Conservation (phyloP, 305 asterid genomes). For the Rubia tinctorum region DNA sequence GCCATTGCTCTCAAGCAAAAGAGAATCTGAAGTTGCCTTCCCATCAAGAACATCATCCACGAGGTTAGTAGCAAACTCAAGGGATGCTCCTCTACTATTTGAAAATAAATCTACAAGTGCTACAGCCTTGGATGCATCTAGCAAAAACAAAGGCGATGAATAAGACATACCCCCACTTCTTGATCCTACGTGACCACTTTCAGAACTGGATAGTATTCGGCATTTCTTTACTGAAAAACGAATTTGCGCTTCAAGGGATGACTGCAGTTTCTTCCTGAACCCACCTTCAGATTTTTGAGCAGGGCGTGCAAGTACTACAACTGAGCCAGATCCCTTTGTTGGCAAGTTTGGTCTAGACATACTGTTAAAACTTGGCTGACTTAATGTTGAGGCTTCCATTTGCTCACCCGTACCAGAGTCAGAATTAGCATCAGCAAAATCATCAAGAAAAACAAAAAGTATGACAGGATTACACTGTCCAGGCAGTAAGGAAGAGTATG, state of each 20-base stretch:
- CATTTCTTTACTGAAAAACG: conserved; percentile 89
- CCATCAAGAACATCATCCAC: conserved; percentile 77
- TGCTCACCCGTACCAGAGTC: conserved; percentile 51
- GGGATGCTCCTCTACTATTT: conserved; percentile 70
- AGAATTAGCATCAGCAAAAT: conserved; percentile 55
- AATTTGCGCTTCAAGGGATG: conserved; percentile 91
- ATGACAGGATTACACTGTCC: conserved; percentile 91
- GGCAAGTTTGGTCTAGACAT: conserved; percentile 49
- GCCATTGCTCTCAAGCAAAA: conserved; percentile 74
- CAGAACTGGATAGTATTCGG: conserved; percentile 71
- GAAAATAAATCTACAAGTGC: conserved; percentile 62
- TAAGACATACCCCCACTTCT: conserved; percentile 50
- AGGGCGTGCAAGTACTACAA: conserved; percentile 80
- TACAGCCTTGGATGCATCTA: conserved; percentile 86
- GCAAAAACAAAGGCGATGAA: conserved; percentile 71
- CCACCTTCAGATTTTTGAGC: conserved; percentile 68
- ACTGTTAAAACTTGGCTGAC: conserved; percentile 42
- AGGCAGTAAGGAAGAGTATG: conserved; percentile 73
- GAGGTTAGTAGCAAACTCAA: conserved; percentile 73
- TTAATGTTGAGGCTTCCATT: conserved; percentile 43
- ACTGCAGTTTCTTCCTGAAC: conserved; percentile 72
- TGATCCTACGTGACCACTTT: conserved; percentile 55
- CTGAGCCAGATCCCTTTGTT: conserved; percentile 63
- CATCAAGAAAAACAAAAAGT: conserved; percentile 85
- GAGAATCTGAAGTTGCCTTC: conserved; percentile 82